phyloP scores from a whole-genome alignment of 2,329 filamentous ascomycete species.

The Kalaharituber pfeilii region DNA sequence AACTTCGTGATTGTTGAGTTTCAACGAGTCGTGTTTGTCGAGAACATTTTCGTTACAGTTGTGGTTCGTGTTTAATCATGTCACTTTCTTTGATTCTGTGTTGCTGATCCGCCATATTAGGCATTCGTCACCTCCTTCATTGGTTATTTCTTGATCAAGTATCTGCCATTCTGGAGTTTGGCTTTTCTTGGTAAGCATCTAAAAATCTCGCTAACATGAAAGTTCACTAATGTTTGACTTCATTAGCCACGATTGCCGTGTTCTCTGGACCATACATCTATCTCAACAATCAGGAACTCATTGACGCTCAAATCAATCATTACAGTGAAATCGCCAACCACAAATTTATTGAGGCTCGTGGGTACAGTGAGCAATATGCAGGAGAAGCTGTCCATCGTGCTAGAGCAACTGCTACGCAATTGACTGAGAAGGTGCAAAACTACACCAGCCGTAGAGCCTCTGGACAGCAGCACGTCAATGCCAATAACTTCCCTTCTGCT shows the following conservation, averaged over 20 bases:
- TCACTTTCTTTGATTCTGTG: not conserved
- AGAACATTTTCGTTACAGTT: conserved; percentile 45
- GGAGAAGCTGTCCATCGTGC: conserved; percentile 44
- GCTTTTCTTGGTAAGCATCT: conserved; percentile 33
- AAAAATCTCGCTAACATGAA: not conserved
- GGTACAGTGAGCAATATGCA: conserved; percentile 46
- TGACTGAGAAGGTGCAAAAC: conserved; percentile 42
- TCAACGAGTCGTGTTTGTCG: conserved; percentile 50
- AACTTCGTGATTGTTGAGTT: conserved; percentile 57
- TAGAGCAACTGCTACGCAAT: conserved; percentile 52
- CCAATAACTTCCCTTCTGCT: conserved; percentile 35
- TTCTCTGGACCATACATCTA: conserved; percentile 50
- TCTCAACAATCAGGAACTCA: conserved; percentile 50
- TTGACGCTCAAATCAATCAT: conserved; percentile 44
- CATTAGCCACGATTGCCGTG: conserved; percentile 34
- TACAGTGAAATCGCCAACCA: conserved; percentile 41
- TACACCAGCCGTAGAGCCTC: conserved; percentile 28
- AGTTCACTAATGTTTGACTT: not conserved
- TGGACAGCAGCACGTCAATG: conserved; percentile 30
- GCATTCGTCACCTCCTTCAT: conserved; percentile 44
- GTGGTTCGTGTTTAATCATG: conserved; percentile 35
- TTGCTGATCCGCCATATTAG: conserved; percentile 28
- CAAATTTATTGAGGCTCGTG: conserved; percentile 46
- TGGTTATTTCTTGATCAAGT: conserved; percentile 51
- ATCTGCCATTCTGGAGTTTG: conserved; percentile 53